These are phyloP conservation scores for Trichoderma guizhouense DNA, from an alignment of 2,329 filamentous ascomycete species.

Conservation along the genomic window DNA sequence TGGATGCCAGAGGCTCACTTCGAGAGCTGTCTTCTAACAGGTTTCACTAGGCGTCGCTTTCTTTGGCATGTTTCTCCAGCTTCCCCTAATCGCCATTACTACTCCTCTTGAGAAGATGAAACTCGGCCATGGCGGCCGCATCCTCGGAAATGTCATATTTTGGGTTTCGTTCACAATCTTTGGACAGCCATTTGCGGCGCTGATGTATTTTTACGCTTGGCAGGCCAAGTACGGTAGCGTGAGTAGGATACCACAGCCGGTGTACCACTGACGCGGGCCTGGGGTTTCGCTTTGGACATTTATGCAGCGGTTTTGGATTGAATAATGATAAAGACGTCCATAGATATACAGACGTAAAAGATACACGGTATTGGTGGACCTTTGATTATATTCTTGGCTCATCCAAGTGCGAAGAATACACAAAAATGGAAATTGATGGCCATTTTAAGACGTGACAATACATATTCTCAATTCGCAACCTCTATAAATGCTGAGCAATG, in stretches of 20 bases:
- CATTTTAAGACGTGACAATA: not conserved
- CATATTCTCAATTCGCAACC: not conserved
- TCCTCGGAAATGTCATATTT: slow-evolving; percentile 90
- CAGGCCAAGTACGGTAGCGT: slow-evolving; percentile 94
- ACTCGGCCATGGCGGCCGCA: slow-evolving; percentile 64
- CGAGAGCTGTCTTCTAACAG: slow-evolving; percentile 5
- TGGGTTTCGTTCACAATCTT: slow-evolving; percentile 96
- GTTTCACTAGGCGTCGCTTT: slow-evolving; percentile 73
- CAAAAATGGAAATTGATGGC: not conserved
- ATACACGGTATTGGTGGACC: not conserved
- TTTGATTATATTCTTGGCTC: not conserved
- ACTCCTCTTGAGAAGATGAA: slow-evolving; percentile 75
- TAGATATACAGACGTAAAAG: not conserved
- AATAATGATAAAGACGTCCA: not conserved
- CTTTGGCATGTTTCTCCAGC: slow-evolving; percentile 86
- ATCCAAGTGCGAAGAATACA: not conserved
- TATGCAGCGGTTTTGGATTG: not conserved
- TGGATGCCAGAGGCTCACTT: not conserved
- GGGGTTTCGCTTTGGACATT: not conserved
- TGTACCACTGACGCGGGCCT: not conserved
- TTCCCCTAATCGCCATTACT: slow-evolving; percentile 82
- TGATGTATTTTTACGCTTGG: slow-evolving; percentile 98
- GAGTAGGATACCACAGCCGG: slow-evolving; percentile 38
- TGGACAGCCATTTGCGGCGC: slow-evolving; percentile 85
- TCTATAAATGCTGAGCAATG: not conserved